Evolutionary conservation across 108 stramenopile species (phyloP), one percentile per base, ranked within the genome.

Genomic region (Fistulifera pelliculosa): DNA sequence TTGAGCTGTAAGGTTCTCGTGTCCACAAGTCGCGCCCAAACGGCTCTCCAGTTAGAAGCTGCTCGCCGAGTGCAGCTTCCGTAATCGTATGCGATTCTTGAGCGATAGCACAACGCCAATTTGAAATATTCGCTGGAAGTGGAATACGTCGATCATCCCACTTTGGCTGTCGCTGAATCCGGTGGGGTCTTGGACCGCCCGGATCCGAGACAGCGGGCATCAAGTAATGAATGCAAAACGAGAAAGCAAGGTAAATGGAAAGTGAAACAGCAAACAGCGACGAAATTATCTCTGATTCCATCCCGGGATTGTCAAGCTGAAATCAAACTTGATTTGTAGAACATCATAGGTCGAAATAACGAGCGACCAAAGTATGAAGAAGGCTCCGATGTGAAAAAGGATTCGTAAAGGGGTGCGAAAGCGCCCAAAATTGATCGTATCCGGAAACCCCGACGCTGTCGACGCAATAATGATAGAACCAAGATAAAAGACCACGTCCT

Each of bases 11-110:
- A 11, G 12, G 47, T 13, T 61, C 24, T 25, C 28, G 50, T 38
- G 68, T 80, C 88, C 88, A 90, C 15, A 81, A 67, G 61, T 90
- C 82, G 38, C 88, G 66, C 19, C 88, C 88, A 52, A 70, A 64
- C 21, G 84, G 76, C 64, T 90, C 88, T 52, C 88, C 88, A 7
- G 84, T 80, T 62, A 90, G 54, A 10, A 27, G 18, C 27, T 25
- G 21, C 24, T 53, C 64, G 14, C 38, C 53, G 62, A 77, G 71
- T 15, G 27, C 49, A 19, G 62, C 52, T 18, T 64, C 38, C 0
- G 84, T 86, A 35, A 67, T 70, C 1, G 69, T 16, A 64, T 90
- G 88, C n/a, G 82, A 74, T 60, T 86, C 80, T 55, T 79, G 62
- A 0, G 88, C 84, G 2, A 70, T 67, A 14, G 75, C 66, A 61